Base-by-base conservation (phyloP, 2,329 filamentous ascomycete genomes). In the Thielaviopsis euricoi region DNA sequence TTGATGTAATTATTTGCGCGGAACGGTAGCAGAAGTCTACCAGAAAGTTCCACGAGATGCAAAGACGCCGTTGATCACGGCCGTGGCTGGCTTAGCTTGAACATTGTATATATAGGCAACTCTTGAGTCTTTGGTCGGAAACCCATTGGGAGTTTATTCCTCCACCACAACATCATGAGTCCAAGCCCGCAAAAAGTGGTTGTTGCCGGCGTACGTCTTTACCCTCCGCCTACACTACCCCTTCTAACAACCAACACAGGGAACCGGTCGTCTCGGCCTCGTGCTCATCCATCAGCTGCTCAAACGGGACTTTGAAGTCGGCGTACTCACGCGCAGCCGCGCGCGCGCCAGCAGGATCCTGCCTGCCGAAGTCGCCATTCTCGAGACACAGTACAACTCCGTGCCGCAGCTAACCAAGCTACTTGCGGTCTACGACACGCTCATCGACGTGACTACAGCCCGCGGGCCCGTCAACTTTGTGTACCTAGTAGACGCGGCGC, bases 171-270 rank as follows among this genome's bases (percentile, higher is more conserved):
- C 51, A 52, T n/a, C 51, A 26, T 26, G 37, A 43, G 37, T 7
- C 37, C 37, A 43, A 2, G 17, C 37, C 13, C 17, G 17, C 37
- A 43, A n/a, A 43, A 43, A 52, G 43, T 58, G 5, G 19, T 33
- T n/a, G 21, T 58, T 43, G 37, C 40, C 12, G 51, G 51, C 15
- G 56, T 58, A 49, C 25, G 56, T 53, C 19, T 48, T 23, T n/a
- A 15, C 19, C 2, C 10, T 25, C 22, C 13, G 15, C 6, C 19
- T 29, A 29, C 4, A 29, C 17, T 23, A 5, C 23, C 3, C 22
- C 10, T 43, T 25, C 46, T 37, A 23, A 55, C 53, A 23, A 7
- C 6, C 15, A 17, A 6, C 43, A 25, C 25, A 57, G 55, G 49
- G 55, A 19, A 57, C 25, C 13, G 49, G 55, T 21, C 21, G 40